These are phyloP conservation scores for Boletus vinaceobasis DNA, from an alignment of 768 basidiomycete genomes.

Conservation along the genomic window DNA sequence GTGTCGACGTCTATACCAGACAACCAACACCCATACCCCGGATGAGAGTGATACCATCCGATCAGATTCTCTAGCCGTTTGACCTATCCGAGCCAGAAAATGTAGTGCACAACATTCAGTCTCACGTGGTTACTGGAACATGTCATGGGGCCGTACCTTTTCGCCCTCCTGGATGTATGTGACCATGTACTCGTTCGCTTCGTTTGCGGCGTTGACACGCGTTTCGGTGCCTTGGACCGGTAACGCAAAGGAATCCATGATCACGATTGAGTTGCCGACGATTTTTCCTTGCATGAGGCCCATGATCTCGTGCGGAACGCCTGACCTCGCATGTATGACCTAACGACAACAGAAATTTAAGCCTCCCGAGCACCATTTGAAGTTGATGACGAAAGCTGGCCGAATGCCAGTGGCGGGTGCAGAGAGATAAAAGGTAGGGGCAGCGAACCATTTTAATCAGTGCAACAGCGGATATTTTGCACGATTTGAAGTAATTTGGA, in stretches of 20 bases:
- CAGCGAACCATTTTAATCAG: slow-evolving; percentile 84
- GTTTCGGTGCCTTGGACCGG: slow-evolving; percentile 99
- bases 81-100: slow-evolving; percentile 57
- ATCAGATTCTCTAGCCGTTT: slow-evolving; percentile 83
- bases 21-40: slow-evolving; percentile 98
- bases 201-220: slow-evolving; percentile 91
- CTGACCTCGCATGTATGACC: slow-evolving; percentile 98
- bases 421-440: neutral
- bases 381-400: neutral
- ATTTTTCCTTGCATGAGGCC: slow-evolving; percentile 99
- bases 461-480: slow-evolving; percentile 93
- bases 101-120: neutral
- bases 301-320: slow-evolving; percentile 98
- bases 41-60: slow-evolving; percentile 99
- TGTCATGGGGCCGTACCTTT: slow-evolving; percentile 48
- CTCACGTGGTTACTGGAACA: neutral
- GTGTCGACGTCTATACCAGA: slow-evolving; percentile 99
- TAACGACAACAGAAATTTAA: slow-evolving; percentile 32
- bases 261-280: slow-evolving; percentile 67
- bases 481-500: slow-evolving; percentile 80
- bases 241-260: slow-evolving; percentile 96
- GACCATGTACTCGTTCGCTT: slow-evolving; percentile 99
- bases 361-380: neutral
- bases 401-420: neutral
- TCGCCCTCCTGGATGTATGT: slow-evolving; percentile 81